Conservation (phyloP, 768 basidiomycete genomes). For the Calocybe indica region DNA sequence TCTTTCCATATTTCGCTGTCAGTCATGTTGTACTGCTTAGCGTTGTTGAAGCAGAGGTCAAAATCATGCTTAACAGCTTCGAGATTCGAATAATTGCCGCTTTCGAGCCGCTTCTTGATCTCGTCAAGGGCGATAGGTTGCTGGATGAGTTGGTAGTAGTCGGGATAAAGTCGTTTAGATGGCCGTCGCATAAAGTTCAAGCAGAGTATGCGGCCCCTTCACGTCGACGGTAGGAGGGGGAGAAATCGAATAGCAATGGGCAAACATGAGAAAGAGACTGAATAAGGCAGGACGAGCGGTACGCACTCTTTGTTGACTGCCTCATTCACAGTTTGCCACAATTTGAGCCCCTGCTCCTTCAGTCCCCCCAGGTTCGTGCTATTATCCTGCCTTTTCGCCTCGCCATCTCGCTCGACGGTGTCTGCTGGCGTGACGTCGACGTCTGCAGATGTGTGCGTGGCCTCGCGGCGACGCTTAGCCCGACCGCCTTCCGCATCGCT, state of each 20-base stretch:
- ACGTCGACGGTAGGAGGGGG: neutral
- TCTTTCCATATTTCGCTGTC: constrained; percentile 76
- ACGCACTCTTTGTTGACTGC: constrained; percentile 87
- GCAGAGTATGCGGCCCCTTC: constrained; percentile 60
- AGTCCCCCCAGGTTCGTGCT: constrained; percentile 32
- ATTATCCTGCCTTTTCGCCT: constrained; percentile 13
- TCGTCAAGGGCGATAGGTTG: constrained; percentile 85
- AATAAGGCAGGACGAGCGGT: constrained; percentile 35
- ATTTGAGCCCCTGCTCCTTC: constrained; percentile 60
- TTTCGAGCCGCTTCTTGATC: constrained; percentile 75
- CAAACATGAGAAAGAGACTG: constrained; percentile 30
- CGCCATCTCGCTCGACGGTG: constrained; percentile 18
- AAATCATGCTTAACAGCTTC: constrained; percentile 66
- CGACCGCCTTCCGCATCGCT: constrained; percentile 33
- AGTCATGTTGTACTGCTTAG: constrained; percentile 76
- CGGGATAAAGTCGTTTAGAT: constrained; percentile 69
- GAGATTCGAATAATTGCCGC: constrained; percentile 51
- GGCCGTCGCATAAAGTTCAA: constrained; percentile 65
- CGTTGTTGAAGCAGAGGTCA: constrained; percentile 75
- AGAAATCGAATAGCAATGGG: constrained; percentile 17
- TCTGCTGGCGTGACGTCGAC: constrained; percentile 32
- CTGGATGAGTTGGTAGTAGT: constrained; percentile 80
- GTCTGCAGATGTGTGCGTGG: constrained; percentile 31
- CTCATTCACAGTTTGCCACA: constrained; percentile 78
- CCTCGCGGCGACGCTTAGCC: constrained; percentile 39